Evolutionary conservation across 495 filamentous ascomycete genomes (phyloP).

Genomic region (Diplogelasinospora grovesii): DNA sequence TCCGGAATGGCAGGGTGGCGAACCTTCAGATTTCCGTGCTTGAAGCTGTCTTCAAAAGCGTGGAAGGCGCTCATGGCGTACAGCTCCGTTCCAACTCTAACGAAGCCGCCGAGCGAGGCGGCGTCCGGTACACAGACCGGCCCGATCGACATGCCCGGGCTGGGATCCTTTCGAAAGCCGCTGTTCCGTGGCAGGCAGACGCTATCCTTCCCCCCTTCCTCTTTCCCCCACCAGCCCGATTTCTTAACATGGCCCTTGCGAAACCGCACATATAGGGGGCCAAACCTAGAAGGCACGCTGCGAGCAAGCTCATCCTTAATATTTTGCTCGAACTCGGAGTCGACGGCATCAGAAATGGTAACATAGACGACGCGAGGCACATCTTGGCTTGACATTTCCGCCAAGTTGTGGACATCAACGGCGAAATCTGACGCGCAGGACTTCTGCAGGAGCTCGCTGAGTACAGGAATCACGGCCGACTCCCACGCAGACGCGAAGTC

Average conservation of each 20-base stretch:
- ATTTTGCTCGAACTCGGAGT: too few species aligned
- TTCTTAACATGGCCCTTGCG: too few species aligned
- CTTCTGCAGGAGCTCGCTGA: slow-evolving; percentile 1
- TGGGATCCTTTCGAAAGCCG: slow-evolving; percentile 1
- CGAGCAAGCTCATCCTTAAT: too few species aligned
- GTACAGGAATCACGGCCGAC: background rate
- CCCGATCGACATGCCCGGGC: slow-evolving; percentile 11
- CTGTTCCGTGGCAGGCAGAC: slow-evolving; percentile 9
- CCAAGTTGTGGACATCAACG: slow-evolving; percentile 12
- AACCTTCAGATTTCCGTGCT: background rate
- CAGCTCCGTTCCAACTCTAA: background rate
- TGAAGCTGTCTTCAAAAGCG: slow-evolving; percentile 3
- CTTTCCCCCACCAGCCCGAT: too few species aligned
- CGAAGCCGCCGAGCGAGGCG: slow-evolving; percentile 11
- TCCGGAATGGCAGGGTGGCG: slow-evolving; percentile 9
- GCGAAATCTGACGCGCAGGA: slow-evolving; percentile 7
- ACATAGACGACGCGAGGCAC: slow-evolving; percentile 8
- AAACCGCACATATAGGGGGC: too few species aligned
- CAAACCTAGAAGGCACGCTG: too few species aligned
- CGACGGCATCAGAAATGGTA: slow-evolving; percentile 1
- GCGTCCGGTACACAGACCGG: slow-evolving; percentile 1
- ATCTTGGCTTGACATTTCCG: slow-evolving; percentile 6
- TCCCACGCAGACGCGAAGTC: slow-evolving; percentile 11
- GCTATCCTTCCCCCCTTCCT: background rate
- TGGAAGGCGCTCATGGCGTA: slow-evolving; percentile 14